A percentile compares a stretch with the other conserved stretches of the same genome.
Evolutionary conservation across 495 filamentous ascomycete genomes (phyloP).

Genomic region (Filosporella fistucella): DNA sequence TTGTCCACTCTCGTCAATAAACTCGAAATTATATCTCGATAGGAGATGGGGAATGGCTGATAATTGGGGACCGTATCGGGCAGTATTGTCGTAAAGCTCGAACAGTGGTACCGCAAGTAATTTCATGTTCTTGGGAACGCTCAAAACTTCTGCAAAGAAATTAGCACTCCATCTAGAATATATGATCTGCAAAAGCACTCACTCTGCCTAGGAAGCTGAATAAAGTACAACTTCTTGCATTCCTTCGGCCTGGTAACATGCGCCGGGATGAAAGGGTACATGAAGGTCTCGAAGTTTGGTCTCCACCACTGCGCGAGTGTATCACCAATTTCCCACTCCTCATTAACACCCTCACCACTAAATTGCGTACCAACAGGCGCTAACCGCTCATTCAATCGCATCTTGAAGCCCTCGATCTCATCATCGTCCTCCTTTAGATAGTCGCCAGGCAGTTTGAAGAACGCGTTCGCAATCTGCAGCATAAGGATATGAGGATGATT

Average conservation of each 20-base stretch:
- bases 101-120: slow-evolving; percentile 93
- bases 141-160: slow-evolving; percentile 70
- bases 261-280: slow-evolving; percentile 96
- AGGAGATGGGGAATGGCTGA: slow-evolving; percentile 93
- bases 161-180: neutral
- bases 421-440: slow-evolving; percentile 88
- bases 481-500: slow-evolving; percentile 97
- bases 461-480: slow-evolving; percentile 98
- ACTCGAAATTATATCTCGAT: slow-evolving; percentile 94
- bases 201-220: slow-evolving; percentile 90
- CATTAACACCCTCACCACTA: slow-evolving; percentile 78
- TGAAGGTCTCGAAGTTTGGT: slow-evolving; percentile 98
- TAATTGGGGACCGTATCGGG: slow-evolving; percentile 89
- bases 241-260: slow-evolving; percentile 97
- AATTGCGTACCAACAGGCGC: slow-evolving; percentile 86
- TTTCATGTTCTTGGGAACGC: slow-evolving; percentile 99
- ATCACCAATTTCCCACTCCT: slow-evolving; percentile 91
- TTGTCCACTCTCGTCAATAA: slow-evolving; percentile 91
- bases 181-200: slow-evolving; percentile 27
- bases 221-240: slow-evolving; percentile 98
- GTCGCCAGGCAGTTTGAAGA: slow-evolving; percentile 98
- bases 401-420: slow-evolving; percentile 90
- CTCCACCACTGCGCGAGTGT: slow-evolving; percentile 98
- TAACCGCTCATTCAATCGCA: slow-evolving; percentile 83
- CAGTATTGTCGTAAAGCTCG: slow-evolving; percentile 96